Conservation (phyloP, 306 rosid genomes). For the Sindora glabra region DNA sequence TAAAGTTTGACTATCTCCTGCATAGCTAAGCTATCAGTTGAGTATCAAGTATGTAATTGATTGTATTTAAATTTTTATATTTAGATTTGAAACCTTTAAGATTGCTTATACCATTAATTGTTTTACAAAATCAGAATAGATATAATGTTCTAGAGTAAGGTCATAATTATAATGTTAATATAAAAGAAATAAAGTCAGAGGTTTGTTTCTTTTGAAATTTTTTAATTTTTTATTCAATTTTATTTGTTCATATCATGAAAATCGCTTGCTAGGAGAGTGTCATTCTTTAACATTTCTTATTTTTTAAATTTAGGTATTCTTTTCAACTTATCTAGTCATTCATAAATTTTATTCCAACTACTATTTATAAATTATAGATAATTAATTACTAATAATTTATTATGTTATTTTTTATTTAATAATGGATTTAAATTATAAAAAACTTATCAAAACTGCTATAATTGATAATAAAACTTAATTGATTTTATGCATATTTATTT, state of each 20-base stretch:
- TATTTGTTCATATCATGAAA: background rate
- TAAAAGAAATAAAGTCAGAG: slow-evolving; percentile 65
- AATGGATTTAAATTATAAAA: too few species aligned
- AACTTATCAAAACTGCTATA: too few species aligned
- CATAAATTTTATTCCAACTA: too few species aligned
- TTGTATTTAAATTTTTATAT: slow-evolving; percentile 17
- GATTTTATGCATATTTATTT: too few species aligned
- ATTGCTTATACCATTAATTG: slow-evolving; percentile 83
- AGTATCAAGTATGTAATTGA: slow-evolving; percentile 10
- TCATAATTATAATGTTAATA: slow-evolving; percentile 73
- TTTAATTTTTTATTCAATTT: background rate
- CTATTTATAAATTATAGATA: too few species aligned
- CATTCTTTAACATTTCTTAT: slow-evolving; percentile 5
- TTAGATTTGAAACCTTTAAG: slow-evolving; percentile 91
- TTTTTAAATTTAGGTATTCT: too few species aligned
- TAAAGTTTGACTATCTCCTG: background rate
- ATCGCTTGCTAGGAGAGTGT: background rate
- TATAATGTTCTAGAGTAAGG: slow-evolving; percentile 81
- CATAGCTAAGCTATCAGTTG: background rate
- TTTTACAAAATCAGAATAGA: slow-evolving; percentile 90
- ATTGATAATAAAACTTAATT: too few species aligned
- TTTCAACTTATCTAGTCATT: too few species aligned
- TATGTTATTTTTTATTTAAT: too few species aligned
- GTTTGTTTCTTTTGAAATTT: slow-evolving; percentile 38
- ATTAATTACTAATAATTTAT: too few species aligned